phyloP scores from a whole-genome alignment of 768 basidiomycete genomes.

The Boletus reticuloceps region DNA sequence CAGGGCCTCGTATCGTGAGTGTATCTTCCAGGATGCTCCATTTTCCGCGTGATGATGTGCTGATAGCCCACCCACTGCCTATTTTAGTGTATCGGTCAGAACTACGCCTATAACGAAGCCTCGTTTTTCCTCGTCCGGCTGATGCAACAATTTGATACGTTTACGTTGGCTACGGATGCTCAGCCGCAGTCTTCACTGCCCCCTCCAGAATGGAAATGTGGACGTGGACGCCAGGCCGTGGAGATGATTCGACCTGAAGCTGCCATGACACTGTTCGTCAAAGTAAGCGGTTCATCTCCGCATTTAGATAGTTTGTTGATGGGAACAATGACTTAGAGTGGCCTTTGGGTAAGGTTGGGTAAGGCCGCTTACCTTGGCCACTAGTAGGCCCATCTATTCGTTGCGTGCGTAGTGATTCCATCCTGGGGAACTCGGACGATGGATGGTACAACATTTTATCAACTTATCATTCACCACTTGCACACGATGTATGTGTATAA shows the following conservation, averaged over 20 bases:
- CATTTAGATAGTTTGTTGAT: slow-evolving; percentile 4
- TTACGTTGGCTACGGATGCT: slow-evolving; percentile 57
- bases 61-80: slow-evolving; percentile 15
- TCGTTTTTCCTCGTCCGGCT: slow-evolving; percentile 70
- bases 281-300: slow-evolving; percentile 41
- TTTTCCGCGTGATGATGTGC: slow-evolving; percentile 4
- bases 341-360: slow-evolving; percentile 55
- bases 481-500: slow-evolving; percentile 2
- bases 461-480: slow-evolving; percentile 9
- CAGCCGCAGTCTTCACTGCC: slow-evolving; percentile 65
- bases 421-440: not conserved
- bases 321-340: slow-evolving; percentile 40
- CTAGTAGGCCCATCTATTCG: not conserved
- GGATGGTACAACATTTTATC: slow-evolving; percentile 11
- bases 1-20: slow-evolving; percentile 57
- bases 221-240: slow-evolving; percentile 44
- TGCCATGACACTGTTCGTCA: slow-evolving; percentile 63
- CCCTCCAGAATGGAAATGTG: slow-evolving; percentile 51
- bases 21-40: not conserved
- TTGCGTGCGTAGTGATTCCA: not conserved
- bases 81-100: slow-evolving; percentile 63
- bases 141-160: slow-evolving; percentile 60
- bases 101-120: slow-evolving; percentile 75
- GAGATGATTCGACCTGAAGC: slow-evolving; percentile 64
- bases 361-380: slow-evolving; percentile 19